These are phyloP conservation scores for Ustilago tritici DNA, from an alignment of 1,284 basidiomycete genomes.

Conservation along the genomic window DNA sequence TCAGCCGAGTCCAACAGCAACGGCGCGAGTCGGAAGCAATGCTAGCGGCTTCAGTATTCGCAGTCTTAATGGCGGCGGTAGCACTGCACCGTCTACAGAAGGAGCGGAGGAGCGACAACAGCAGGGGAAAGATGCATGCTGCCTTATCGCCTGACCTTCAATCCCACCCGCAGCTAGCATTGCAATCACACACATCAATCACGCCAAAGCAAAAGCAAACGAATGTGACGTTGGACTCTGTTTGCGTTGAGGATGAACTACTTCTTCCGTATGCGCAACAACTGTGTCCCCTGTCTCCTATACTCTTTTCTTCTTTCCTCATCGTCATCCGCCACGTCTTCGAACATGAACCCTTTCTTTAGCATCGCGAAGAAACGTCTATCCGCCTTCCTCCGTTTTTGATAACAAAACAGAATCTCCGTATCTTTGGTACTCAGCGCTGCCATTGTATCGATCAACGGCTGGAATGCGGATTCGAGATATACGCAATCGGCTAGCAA, in stretches of 20 bases:
- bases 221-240: neutral
- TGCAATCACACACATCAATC: no score
- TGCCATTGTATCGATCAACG: slow-evolving; percentile 83
- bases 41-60: slow-evolving; percentile 22
- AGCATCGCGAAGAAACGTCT: slow-evolving; percentile 87
- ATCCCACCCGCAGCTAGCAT: neutral
- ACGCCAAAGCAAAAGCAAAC: neutral
- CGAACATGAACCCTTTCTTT: slow-evolving; percentile 84
- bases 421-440: slow-evolving; percentile 74
- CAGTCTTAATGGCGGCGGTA: slow-evolving; percentile 15
- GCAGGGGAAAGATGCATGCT: slow-evolving; percentile 13
- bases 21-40: neutral
- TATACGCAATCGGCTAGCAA: slow-evolving; percentile 83
- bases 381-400: slow-evolving; percentile 93
- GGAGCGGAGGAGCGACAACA: neutral
- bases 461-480: slow-evolving; percentile 86
- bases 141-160: slow-evolving; percentile 23
- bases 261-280: slow-evolving; percentile 32
- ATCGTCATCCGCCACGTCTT: slow-evolving; percentile 73
- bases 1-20: neutral
- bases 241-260: neutral
- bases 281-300: slow-evolving; percentile 58
- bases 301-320: slow-evolving; percentile 44
- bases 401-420: slow-evolving; percentile 84
- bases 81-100: neutral